Evolutionary conservation across 2,329 filamentous ascomycete species (phyloP), one percentile per base, ranked within the genome.

Genomic region (Teratosphaeria zuluensis): DNA sequence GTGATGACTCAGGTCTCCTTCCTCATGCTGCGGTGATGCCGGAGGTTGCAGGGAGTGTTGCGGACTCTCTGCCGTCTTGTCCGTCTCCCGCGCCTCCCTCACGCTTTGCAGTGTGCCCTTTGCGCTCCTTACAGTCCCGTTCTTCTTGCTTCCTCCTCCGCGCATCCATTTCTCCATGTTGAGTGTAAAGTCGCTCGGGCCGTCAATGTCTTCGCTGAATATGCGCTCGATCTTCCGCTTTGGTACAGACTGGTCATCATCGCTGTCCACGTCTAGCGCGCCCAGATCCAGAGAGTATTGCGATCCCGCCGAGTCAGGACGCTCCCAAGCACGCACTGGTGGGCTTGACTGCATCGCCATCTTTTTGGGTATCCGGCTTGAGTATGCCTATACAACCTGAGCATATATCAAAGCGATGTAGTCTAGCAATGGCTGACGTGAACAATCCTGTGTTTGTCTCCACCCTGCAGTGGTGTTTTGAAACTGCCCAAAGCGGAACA

Each of bases 101-200:
- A 53, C 57, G 57, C 53, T 59, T 30, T 58, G 54, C 42, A 59
- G 8, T n/a, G 21, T 31, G 35, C 46, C 51, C 21, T 55, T 59
- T 21, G 53, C 55, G n/a, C 61, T 57, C 31, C 54, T 59, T 21
- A 61, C 38, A 2, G 64, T 63, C 33, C 63, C 61, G 28, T 62
- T 65, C 35, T 55, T 55, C 35, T 60, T n/a, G 28, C 58, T 62
- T 8, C 63, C 66, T 19, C 59, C 57, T 28, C 68, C 66, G 30
- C 59, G 58, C 64, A 72, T 71, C 66, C 67, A 73, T 57, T 66
- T 63, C 31, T 66, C 68, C 65, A 73, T 68, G 63, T 73, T 70
- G 46, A 69, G 62, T 7, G 72, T 73, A 52, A 73, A 73, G 62
- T 73, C 71, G 59, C 67, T 71, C 1, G 72, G 72, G 7, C 71